Percentiles rank a stretch among this genome's conserved stretches.
phyloP scores from a whole-genome alignment of 2,329 filamentous ascomycete genomes.

The Onygena corvina region DNA sequence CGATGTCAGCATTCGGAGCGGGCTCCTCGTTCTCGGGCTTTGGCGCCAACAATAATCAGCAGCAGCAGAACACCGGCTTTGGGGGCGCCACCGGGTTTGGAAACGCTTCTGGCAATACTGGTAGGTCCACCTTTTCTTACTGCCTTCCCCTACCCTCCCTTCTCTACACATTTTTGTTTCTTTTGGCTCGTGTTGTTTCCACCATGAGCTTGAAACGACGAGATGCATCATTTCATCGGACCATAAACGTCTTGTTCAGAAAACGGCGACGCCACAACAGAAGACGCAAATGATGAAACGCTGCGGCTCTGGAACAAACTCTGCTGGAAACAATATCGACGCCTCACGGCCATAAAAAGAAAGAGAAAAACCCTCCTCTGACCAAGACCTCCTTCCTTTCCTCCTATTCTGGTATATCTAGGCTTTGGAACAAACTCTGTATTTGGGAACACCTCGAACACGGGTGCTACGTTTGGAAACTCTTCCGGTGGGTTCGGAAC shows the following conservation, averaged over 20 bases:
- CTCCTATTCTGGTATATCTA: slow-evolving; percentile 16
- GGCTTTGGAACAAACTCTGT: slow-evolving; percentile 30
- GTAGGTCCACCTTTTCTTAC: slow-evolving; percentile 11
- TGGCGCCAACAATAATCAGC: slow-evolving; percentile 13
- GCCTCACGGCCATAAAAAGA: slow-evolving; percentile 4
- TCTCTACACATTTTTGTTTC: slow-evolving; percentile 8
- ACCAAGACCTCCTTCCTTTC: slow-evolving; percentile 4
- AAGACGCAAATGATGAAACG: slow-evolving; percentile 6
- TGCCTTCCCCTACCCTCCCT: neutral
- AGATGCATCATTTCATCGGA: slow-evolving; percentile 8
- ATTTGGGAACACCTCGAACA: slow-evolving; percentile 27
- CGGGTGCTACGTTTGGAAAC: slow-evolving; percentile 18
- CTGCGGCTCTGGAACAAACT: slow-evolving; percentile 7
- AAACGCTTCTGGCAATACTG: slow-evolving; percentile 11
- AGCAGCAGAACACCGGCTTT: slow-evolving; percentile 15
- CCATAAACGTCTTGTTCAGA: neutral
- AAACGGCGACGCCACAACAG: neutral
- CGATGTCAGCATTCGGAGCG: slow-evolving; percentile 15
- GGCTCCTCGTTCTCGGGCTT: slow-evolving; percentile 15
- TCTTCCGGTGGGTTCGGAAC: slow-evolving; percentile 20
- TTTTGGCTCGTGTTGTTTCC: slow-evolving; percentile 7
- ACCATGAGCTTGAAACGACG: slow-evolving; percentile 5
- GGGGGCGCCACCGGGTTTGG: slow-evolving; percentile 12
- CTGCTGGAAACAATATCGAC: slow-evolving; percentile 3
- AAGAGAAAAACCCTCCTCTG: slow-evolving; percentile 7